Percentiles rank a stretch among this genome's conserved stretches.
phyloP scores from a whole-genome alignment of 495 filamentous ascomycete genomes.

The Trypethelium eluteriae region DNA sequence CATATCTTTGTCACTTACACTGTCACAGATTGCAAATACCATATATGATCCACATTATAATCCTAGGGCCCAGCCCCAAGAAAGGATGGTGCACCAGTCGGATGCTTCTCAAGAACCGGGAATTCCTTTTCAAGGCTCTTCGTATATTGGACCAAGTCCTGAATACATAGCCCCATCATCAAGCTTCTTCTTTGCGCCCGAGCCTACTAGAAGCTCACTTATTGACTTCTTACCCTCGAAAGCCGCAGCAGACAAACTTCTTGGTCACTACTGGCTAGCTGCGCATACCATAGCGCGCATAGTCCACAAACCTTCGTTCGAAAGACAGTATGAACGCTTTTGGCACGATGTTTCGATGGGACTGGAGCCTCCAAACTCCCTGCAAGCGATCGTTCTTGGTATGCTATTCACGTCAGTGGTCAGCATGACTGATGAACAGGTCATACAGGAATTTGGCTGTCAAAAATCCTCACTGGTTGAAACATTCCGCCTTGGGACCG shows the following conservation, averaged over 20 bases:
- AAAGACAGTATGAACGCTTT: conserved; percentile 52
- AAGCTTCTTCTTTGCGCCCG: conserved; percentile 58
- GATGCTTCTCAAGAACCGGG: not conserved
- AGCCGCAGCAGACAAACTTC: conserved; percentile 46
- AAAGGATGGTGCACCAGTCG: not conserved
- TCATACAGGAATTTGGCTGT: conserved; percentile 44
- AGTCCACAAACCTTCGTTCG: conserved; percentile 58
- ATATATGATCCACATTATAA: conserved; percentile 5
- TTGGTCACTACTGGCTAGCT: conserved; percentile 55
- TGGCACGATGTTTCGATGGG: conserved; percentile 51
- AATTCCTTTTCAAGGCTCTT: conserved; percentile 4
- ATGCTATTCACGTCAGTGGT: conserved; percentile 60
- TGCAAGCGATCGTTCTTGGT: conserved; percentile 59
- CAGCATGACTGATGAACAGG: conserved; percentile 49
- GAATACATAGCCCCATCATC: conserved; percentile 44
- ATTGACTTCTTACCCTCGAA: conserved; percentile 50
- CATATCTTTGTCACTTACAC: not conserved
- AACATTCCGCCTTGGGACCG: conserved; percentile 54
- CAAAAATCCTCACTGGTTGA: conserved; percentile 47
- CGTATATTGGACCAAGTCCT: conserved; percentile 30
- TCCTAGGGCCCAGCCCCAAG: not conserved
- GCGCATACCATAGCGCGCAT: conserved; percentile 60
- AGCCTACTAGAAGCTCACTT: conserved; percentile 41
- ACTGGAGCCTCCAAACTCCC: conserved; percentile 53
- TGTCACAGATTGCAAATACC: not conserved